Conservation (phyloP, 495 filamentous ascomycete genomes). For the Astrothelium macrocarpum region DNA sequence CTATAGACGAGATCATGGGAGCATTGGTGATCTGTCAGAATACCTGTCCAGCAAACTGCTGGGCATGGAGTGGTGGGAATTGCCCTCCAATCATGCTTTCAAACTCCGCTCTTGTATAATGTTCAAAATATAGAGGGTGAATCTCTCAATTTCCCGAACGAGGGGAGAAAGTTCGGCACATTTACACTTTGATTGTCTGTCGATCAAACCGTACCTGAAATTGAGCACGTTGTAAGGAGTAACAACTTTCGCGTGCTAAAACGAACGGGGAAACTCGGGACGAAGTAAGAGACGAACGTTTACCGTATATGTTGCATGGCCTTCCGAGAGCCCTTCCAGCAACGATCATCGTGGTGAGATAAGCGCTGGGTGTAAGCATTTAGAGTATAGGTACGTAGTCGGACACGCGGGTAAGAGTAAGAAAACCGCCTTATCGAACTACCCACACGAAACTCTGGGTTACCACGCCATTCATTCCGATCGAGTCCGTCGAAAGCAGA, state of each 20-base stretch:
- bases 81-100: neutral
- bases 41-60: neutral
- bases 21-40: neutral
- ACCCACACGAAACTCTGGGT: neutral
- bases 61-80: neutral
- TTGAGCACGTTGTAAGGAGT: neutral
- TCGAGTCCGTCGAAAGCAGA: neutral
- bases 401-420: neutral
- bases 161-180: neutral
- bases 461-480: neutral
- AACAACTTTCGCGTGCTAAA: neutral
- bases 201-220: neutral
- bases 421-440: neutral
- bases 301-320: neutral
- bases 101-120: conserved; percentile 7
- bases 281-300: neutral
- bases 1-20: neutral
- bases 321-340: neutral
- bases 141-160: too few species aligned
- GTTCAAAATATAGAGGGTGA: neutral
- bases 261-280: neutral
- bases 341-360: neutral
- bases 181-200: neutral
- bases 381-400: neutral
- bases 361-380: neutral